Evolutionary conservation across 257 asterid genomes (phyloP).

Genomic region (Agastache rugosa): DNA sequence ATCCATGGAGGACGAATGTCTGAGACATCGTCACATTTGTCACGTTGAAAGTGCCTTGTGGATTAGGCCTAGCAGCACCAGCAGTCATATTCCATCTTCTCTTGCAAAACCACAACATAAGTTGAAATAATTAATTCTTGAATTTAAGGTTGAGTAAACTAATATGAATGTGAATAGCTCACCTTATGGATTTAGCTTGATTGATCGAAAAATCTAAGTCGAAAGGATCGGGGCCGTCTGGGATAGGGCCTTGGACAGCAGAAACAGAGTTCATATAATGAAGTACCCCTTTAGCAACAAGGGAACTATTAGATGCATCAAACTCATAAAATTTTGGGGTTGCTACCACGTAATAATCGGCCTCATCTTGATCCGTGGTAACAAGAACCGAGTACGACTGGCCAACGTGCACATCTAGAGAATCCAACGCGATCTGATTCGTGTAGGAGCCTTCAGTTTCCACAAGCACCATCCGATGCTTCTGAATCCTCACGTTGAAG

Average conservation of each 20-base stretch:
- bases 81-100: slow-evolving; percentile 59
- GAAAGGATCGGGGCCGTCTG: slow-evolving; percentile 53
- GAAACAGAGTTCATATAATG: slow-evolving; percentile 49
- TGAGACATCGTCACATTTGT: slow-evolving; percentile 46
- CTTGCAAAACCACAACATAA: background rate
- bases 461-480: slow-evolving; percentile 54
- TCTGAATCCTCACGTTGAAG: slow-evolving; percentile 58
- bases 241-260: slow-evolving; percentile 45
- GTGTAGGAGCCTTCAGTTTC: slow-evolving; percentile 72
- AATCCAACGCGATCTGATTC: slow-evolving; percentile 49
- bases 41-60: slow-evolving; percentile 64
- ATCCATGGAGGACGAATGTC: slow-evolving; percentile 56
- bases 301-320: slow-evolving; percentile 18
- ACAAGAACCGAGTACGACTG: slow-evolving; percentile 63
- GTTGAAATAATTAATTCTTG: background rate
- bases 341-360: slow-evolving; percentile 59
- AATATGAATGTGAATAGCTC: too few species aligned
- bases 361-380: slow-evolving; percentile 53
- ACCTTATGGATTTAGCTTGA: slow-evolving; percentile 66
- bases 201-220: slow-evolving; percentile 50
- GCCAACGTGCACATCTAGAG: slow-evolving; percentile 62
- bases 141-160: background rate
- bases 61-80: slow-evolving; percentile 67
- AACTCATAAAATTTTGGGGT: slow-evolving; percentile 39
- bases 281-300: slow-evolving; percentile 49